A percentile compares a stretch with the other conserved stretches of the same genome.
These are phyloP conservation scores for Aspergillus sclerotiicarbonarius DNA, from an alignment of 495 filamentous ascomycete species.

Conservation along the genomic window DNA sequence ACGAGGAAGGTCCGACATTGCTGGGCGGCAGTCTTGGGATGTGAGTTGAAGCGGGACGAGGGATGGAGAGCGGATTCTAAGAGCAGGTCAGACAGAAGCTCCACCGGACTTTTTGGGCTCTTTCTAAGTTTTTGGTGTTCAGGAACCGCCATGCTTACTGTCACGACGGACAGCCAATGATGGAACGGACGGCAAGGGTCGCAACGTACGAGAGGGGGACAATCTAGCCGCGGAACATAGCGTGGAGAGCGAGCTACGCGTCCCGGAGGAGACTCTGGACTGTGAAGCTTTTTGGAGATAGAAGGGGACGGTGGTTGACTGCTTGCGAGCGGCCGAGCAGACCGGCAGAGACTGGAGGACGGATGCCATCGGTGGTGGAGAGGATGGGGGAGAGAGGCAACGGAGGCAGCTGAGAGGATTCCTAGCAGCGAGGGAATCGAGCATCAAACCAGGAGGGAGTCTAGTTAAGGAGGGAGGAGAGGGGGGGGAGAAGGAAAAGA, in stretches of 20 bases:
- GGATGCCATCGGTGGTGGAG: slow-evolving; percentile 34
- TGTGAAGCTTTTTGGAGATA: slow-evolving; percentile 24
- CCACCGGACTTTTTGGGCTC: not conserved
- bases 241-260: slow-evolving; percentile 35
- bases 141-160: slow-evolving; percentile 5
- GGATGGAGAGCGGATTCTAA: slow-evolving; percentile 24
- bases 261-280: slow-evolving; percentile 33
- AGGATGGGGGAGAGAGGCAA: slow-evolving; percentile 3
- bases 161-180: slow-evolving; percentile 2
- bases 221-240: slow-evolving; percentile 30
- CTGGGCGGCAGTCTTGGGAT: slow-evolving; percentile 19
- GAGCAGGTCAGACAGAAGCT: slow-evolving; percentile 10
- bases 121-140: not conserved
- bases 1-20: slow-evolving; percentile 44
- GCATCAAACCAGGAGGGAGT: slow-evolving; percentile 3
- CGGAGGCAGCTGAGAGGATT: not conserved
- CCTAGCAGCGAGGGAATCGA: not conserved
- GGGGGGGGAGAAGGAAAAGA: not conserved
- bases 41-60: slow-evolving; percentile 17
- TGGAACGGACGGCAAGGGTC: slow-evolving; percentile 13
- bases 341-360: slow-evolving; percentile 33
- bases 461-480: not conserved
- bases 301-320: slow-evolving; percentile 29
- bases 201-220: slow-evolving; percentile 33
- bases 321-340: slow-evolving; percentile 37